Evolutionary conservation across 2,329 filamentous ascomycete genomes (phyloP).

Genomic region (Colletotrichum scovillei): DNA sequence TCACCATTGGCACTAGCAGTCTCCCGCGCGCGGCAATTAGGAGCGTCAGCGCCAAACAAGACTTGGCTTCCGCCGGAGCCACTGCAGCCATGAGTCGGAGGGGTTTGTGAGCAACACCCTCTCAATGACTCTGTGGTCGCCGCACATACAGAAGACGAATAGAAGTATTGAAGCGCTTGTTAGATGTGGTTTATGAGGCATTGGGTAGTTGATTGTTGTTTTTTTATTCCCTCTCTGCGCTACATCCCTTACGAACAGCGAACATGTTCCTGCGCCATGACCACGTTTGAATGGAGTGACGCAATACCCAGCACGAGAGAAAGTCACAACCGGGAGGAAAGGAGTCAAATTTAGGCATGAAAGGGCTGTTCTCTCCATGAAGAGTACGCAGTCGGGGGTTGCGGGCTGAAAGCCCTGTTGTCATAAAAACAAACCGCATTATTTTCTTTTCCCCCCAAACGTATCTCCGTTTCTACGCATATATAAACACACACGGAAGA

Average conservation of each 20-base stretch:
- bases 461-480: constrained; percentile 16
- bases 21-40: constrained; percentile 68
- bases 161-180: constrained; percentile 43
- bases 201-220: constrained; percentile 35
- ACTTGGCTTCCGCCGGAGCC: constrained; percentile 69
- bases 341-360: constrained; percentile 36
- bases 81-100: constrained; percentile 69
- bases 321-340: constrained; percentile 34
- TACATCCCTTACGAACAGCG: constrained; percentile 29
- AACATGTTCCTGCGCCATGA: constrained; percentile 31
- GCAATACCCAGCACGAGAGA: constrained; percentile 34
- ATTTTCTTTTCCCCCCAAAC: constrained; percentile 20
- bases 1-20: constrained; percentile 55
- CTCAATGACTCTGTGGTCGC: neutral
- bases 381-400: constrained; percentile 14
- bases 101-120: constrained; percentile 12
- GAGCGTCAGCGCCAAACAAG: constrained; percentile 67
- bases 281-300: constrained; percentile 36
- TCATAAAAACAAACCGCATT: constrained; percentile 22
- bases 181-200: constrained; percentile 20
- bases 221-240: constrained; percentile 30
- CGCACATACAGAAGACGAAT: neutral
- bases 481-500: constrained; percentile 23
- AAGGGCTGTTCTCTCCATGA: constrained; percentile 32
- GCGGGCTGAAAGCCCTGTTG: neutral